These are phyloP conservation scores for Saposhnikovia divaricata DNA, from an alignment of 129 eudicot species.

Conservation along the genomic window DNA sequence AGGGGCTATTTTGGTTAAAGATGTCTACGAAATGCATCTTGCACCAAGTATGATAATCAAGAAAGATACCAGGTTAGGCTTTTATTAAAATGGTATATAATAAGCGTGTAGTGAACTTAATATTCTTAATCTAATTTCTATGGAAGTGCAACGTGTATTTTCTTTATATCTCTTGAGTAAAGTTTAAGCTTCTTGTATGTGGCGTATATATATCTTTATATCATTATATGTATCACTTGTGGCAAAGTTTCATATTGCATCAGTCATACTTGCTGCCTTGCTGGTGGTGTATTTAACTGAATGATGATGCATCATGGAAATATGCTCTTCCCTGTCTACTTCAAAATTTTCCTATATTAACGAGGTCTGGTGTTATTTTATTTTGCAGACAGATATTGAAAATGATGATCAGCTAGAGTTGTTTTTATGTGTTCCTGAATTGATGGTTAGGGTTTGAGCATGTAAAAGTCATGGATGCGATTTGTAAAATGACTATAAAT, in stretches of 20 bases:
- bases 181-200: not conserved
- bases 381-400: not conserved
- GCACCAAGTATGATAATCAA: not conserved
- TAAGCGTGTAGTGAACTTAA: not conserved
- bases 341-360: not conserved
- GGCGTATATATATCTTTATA: not conserved
- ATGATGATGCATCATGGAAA: not conserved
- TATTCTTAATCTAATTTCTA: not conserved
- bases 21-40: not conserved
- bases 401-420: not conserved
- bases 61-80: slow-evolving; percentile 3
- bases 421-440: not conserved
- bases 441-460: not conserved
- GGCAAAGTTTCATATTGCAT: not conserved
- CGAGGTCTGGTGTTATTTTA: not conserved
- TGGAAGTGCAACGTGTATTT: not conserved
- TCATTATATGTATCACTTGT: not conserved
- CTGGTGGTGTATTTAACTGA: not conserved
- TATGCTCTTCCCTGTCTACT: not conserved
- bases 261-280: not conserved
- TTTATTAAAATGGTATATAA: not conserved
- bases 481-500: not conserved
- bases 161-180: not conserved
- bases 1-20: slow-evolving; percentile 36
- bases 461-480: not conserved